Conservation (phyloP, 768 basidiomycete genomes). For the Dentipellis fragilis region DNA sequence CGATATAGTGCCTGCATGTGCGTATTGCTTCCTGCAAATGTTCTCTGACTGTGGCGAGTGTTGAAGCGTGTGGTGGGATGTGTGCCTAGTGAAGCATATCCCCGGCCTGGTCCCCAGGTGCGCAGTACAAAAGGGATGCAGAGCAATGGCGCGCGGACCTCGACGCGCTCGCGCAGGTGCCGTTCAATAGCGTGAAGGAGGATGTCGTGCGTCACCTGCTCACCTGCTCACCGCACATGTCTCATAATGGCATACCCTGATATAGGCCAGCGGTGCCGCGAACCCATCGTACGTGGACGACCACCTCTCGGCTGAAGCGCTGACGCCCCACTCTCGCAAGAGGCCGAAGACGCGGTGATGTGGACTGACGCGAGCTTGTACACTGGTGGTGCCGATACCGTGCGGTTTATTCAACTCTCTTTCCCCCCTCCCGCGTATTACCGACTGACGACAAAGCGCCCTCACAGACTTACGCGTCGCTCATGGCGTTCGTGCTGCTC, state of each 20-base stretch:
- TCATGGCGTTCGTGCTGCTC: slow-evolving; percentile 18
- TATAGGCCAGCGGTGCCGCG: background rate
- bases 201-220: background rate
- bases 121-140: slow-evolving; percentile 11
- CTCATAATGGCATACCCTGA: no score
- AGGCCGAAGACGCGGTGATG: slow-evolving; percentile 1
- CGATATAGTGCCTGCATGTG: slow-evolving; percentile 14
- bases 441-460: no score
- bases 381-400: slow-evolving; percentile 11
- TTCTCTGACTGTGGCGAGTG: no score
- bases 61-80: slow-evolving; percentile 5
- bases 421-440: background rate
- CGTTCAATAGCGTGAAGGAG: slow-evolving; percentile 4
- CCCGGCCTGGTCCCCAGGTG: slow-evolving; percentile 14
- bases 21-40: background rate
- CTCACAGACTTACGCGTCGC: slow-evolving; percentile 16
- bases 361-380: slow-evolving; percentile 7
- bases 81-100: slow-evolving; percentile 11
- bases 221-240: background rate
- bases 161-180: slow-evolving; percentile 2
- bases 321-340: slow-evolving; percentile 1
- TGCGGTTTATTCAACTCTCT: background rate
- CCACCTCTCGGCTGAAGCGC: slow-evolving; percentile 3
- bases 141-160: slow-evolving; percentile 7
- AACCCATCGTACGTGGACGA: slow-evolving; percentile 11